Conservation (phyloP, 176 grass and related monocot species). For the Rhynchospora tenuis region DNA sequence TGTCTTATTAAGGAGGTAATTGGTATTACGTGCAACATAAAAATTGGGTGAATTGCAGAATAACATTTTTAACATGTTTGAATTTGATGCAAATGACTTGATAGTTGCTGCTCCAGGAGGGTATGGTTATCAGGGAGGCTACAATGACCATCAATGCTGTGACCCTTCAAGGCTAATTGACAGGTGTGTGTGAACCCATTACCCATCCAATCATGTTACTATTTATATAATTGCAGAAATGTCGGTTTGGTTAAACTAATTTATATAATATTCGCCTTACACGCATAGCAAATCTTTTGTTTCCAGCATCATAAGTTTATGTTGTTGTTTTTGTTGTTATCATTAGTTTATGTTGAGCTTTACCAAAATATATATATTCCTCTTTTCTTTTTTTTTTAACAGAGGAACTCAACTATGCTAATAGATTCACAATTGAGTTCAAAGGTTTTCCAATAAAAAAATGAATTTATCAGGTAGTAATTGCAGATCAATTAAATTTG, state of each 20-base stretch:
- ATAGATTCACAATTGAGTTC: neutral
- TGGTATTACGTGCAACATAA: neutral
- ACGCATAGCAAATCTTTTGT: neutral
- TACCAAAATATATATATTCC: neutral
- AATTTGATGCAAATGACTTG: slow-evolving; percentile 3
- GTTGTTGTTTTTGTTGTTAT: too few species aligned
- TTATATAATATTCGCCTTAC: neutral
- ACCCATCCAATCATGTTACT: neutral
- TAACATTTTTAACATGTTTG: slow-evolving; percentile 9
- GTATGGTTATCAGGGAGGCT: slow-evolving; percentile 27
- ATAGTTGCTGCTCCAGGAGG: slow-evolving; percentile 50
- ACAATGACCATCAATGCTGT: slow-evolving; percentile 35
- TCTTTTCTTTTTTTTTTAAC: neutral
- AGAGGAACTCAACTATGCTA: neutral
- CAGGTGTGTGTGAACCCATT: slow-evolving; percentile 30
- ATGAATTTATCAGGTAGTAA: neutral
- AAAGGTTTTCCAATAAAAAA: neutral
- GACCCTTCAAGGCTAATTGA: slow-evolving; percentile 29
- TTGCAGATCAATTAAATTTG: slow-evolving; percentile 1
- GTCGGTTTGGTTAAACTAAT: neutral
- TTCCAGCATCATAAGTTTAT: neutral
- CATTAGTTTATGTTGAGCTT: neutral
- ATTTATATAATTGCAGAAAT: neutral
- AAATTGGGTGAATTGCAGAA: neutral
- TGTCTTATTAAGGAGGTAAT: neutral